Conservation (phyloP, 2,329 filamentous ascomycete species). For the Fusarium bulbicola region DNA sequence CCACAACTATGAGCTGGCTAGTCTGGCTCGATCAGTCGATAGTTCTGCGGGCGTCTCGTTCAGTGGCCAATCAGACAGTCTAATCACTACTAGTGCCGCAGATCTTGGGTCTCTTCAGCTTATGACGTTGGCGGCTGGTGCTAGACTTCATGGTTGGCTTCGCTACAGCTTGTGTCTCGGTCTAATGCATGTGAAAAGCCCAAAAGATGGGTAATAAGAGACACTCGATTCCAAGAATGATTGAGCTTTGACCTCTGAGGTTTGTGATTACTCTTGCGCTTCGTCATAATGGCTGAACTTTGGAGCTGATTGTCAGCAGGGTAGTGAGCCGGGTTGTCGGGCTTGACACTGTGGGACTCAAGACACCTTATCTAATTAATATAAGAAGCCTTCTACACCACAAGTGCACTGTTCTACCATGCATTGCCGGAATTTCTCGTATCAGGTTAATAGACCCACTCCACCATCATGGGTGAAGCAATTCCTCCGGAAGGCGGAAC, state of each 20-base stretch:
- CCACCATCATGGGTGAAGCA: background rate
- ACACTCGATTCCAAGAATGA: background rate
- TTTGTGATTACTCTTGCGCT: background rate
- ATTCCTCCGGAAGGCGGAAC: background rate
- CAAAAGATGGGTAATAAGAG: background rate
- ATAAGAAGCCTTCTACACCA: background rate
- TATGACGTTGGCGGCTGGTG: background rate
- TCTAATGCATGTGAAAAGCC: background rate
- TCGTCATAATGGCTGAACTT: too few relatives aligned
- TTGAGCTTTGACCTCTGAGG: background rate
- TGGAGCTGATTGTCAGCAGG: too few relatives aligned
- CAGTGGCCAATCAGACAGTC: background rate
- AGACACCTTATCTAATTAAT: too few relatives aligned
- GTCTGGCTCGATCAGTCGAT: background rate
- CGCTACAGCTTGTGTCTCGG: background rate
- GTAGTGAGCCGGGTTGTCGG: too few relatives aligned
- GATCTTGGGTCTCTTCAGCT: background rate
- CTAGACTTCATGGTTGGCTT: background rate
- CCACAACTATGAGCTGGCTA: background rate
- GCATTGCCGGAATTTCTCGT: accelerated
- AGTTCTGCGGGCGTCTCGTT: background rate
- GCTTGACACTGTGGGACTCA: too few relatives aligned
- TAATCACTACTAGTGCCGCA: accelerated
- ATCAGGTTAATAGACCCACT: accelerated
- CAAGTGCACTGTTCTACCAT: accelerated